These are phyloP conservation scores for Hypoxylon sp. DNA, from an alignment of 2,329 filamentous ascomycete genomes.

Conservation along the genomic window DNA sequence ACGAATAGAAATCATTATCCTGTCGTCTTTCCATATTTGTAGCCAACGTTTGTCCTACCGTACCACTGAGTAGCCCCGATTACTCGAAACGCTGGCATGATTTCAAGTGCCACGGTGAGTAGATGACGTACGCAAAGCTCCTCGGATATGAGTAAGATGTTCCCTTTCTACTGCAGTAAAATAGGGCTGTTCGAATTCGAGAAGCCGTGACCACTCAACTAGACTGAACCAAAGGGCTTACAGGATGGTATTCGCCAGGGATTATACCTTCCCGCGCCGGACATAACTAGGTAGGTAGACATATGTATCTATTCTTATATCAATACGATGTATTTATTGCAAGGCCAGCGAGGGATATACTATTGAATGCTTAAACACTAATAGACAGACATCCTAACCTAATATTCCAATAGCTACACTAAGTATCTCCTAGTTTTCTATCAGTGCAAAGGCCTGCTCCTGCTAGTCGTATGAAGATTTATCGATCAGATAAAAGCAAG, in stretches of 20 bases:
- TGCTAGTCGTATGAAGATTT: not conserved
- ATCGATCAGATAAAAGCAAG: not conserved
- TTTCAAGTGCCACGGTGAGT: conserved; percentile 7
- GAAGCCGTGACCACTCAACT: not conserved
- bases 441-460: not conserved
- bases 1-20: conserved; percentile 15
- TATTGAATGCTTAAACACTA: not conserved
- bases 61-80: conserved; percentile 1
- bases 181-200: not conserved
- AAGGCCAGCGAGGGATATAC: not conserved
- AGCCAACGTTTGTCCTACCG: conserved; percentile 8
- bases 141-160: not conserved
- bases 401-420: too few species aligned
- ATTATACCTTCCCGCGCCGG: not conserved
- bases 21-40: not conserved
- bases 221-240: not conserved
- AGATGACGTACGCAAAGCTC: conserved; percentile 7
- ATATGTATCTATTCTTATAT: not conserved
- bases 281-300: not conserved
- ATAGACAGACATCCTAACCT: not conserved
- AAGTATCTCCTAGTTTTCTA: not conserved
- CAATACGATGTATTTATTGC: not conserved
- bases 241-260: not conserved
- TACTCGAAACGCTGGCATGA: conserved; percentile 9
- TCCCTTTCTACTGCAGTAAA: not conserved